Conservation (phyloP, 2,329 filamentous ascomycete species). For the Penicillium brevicompactum region DNA sequence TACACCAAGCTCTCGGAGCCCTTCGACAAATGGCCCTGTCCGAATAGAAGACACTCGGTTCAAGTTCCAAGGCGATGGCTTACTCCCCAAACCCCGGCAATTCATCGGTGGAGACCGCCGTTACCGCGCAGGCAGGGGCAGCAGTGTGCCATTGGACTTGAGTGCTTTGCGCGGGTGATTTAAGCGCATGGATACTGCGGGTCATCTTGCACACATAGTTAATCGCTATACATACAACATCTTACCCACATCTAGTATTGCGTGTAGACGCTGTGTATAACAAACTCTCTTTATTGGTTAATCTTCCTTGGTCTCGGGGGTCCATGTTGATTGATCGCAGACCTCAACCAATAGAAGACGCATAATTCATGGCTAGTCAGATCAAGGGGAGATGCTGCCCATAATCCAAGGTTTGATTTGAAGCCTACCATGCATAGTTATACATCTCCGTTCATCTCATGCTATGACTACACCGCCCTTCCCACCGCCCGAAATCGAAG, state of each 20-base stretch:
- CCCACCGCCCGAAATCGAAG: not conserved
- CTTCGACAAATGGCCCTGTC: constrained; percentile 39
- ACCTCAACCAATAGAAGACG: no score
- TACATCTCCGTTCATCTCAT: no score
- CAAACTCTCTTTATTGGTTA: not conserved
- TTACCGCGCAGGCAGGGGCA: constrained; percentile 89
- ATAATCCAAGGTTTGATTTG: no score
- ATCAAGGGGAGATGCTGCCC: no score
- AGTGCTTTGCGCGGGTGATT: constrained; percentile 41
- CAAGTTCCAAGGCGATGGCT: constrained; percentile 80
- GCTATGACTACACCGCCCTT: not conserved
- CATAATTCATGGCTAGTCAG: no score
- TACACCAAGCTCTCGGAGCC: constrained; percentile 27
- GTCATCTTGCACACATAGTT: constrained; percentile 28
- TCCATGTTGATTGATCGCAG: no score
- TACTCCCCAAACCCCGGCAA: constrained; percentile 81
- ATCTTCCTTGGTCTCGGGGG: not conserved
- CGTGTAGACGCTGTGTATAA: not conserved
- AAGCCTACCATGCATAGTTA: no score
- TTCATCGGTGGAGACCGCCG: constrained; percentile 74
- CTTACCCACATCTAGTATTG: not conserved
- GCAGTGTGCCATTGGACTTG: constrained; percentile 89
- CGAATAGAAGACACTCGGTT: constrained; percentile 78
- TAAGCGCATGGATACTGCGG: constrained; percentile 26
- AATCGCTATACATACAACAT: constrained; percentile 18